Evolutionary conservation across 2,329 filamentous ascomycete genomes (phyloP).

Genomic region (Neocatenulostroma microsporum): DNA sequence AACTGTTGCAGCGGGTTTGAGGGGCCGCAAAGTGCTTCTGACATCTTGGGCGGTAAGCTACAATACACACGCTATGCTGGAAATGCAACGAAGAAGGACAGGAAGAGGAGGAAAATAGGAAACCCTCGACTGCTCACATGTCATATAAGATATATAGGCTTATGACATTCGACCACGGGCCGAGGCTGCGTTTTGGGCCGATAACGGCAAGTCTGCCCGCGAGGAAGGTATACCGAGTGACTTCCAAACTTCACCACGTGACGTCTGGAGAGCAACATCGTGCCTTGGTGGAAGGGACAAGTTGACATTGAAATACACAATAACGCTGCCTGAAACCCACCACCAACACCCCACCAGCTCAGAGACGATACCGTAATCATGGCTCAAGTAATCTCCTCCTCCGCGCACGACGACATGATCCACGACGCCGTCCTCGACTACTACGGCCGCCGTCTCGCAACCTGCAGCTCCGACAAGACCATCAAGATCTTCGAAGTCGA

Average conservation of each 20-base stretch:
- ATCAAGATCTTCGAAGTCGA: constrained; percentile 99
- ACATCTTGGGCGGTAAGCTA: constrained; percentile 42
- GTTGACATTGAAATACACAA: too few relatives aligned
- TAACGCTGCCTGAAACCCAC: too few relatives aligned
- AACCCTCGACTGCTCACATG: too few relatives aligned
- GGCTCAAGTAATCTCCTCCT: constrained; percentile 75
- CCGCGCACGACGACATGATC: constrained; percentile 98
- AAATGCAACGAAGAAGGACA: neutral
- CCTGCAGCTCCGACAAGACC: constrained; percentile 94
- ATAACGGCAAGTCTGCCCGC: too few relatives aligned
- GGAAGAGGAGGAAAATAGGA: constrained; percentile 4
- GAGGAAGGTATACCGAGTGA: too few relatives aligned
- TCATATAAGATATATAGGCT: too few relatives aligned
- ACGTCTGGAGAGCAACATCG: too few relatives aligned
- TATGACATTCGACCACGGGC: too few relatives aligned
- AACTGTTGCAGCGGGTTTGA: constrained; percentile 69
- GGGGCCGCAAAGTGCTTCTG: constrained; percentile 63
- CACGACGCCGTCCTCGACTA: constrained; percentile 98
- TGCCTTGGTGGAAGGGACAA: too few relatives aligned
- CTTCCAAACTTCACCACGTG: too few relatives aligned
- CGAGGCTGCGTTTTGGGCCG: too few relatives aligned
- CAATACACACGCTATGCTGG: constrained; percentile 4
- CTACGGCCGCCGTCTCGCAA: constrained; percentile 91
- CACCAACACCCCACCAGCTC: constrained; percentile 11
- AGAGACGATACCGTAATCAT: constrained; percentile 27